Conservation (phyloP, 805 yeast genomes). For the Debaryomyces maramus region DNA sequence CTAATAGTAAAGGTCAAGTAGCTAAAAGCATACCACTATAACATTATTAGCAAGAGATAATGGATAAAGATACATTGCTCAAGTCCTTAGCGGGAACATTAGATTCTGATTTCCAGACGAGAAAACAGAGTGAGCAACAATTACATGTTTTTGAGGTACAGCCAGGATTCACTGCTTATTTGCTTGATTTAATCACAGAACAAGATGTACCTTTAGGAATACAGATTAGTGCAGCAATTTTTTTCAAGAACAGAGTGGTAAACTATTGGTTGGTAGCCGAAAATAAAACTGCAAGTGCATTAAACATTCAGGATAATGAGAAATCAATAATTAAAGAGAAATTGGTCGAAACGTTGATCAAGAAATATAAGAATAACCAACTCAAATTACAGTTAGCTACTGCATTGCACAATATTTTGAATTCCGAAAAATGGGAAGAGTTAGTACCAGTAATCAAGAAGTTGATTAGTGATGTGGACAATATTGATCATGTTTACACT, state of each 20-base stretch:
- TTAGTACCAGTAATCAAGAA: slow-evolving; percentile 39
- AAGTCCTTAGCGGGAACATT: slow-evolving; percentile 53
- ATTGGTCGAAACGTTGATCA: slow-evolving; percentile 42
- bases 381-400: slow-evolving; percentile 58
- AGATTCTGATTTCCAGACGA: slow-evolving; percentile 48
- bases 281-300: slow-evolving; percentile 19
- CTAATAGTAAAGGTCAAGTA: neutral
- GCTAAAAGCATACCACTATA: neutral
- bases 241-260: slow-evolving; percentile 43
- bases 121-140: slow-evolving; percentile 56
- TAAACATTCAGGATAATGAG: slow-evolving; percentile 32
- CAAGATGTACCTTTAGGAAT: slow-evolving; percentile 35
- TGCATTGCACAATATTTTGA: slow-evolving; percentile 55
- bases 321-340: slow-evolving; percentile 44
- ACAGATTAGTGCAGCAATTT: slow-evolving; percentile 43
- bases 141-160: slow-evolving; percentile 52
- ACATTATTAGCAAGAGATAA: slow-evolving; percentile 12
- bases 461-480: slow-evolving; percentile 29
- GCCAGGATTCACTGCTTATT: slow-evolving; percentile 57
- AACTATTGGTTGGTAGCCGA: slow-evolving; percentile 41
- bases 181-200: slow-evolving; percentile 52
- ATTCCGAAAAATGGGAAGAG: slow-evolving; percentile 47
- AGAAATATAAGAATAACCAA: slow-evolving; percentile 31
- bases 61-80: slow-evolving; percentile 53
- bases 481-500: slow-evolving; percentile 38